Evolutionary conservation across 225 moss, liverwort and hornwort species (phyloP), one percentile per base, ranked within the genome.

Genomic region (Physcomitrium patens): DNA sequence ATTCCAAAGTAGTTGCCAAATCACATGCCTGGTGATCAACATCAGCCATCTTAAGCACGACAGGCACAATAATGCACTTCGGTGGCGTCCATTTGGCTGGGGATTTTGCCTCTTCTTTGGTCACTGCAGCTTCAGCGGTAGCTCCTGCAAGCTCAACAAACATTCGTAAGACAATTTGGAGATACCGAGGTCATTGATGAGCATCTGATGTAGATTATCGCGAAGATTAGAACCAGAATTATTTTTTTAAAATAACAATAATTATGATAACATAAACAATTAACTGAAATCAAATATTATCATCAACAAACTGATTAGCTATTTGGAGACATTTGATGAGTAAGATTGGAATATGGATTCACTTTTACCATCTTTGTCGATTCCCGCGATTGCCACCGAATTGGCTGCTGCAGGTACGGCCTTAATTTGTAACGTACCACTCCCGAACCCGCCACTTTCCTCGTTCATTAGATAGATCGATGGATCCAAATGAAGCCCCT

Each of bases 401-500:
- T 82, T 78, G 13, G 80, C 70, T 50, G 81, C 27, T 57, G 74
- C 63, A 44, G 84, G 65, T 63, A 75, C 60, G 17, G 84, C 80
- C 60, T 77, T 85, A 69, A 71, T 78, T 54, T 85, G 77, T n/a
- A 81, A 18, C 17, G 77, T 63, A 69, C 77, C 77, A 2, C 49
- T 73, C 56, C 80, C 64, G 31, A 77, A 69, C 5, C 81, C 83
- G 58, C 77, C 89, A 63, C 72, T 91, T 63, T 91, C 84, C 78
- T 91, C 79, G 46, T 83, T 86, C 80, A 86, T 78, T 53, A 94
- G 74, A 69, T 94, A 94, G 67, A 94, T 86, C 17, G 93, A 83
- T n/a, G 93, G 93, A 81, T 94, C 93, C 10, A 94, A 81, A 73
- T 94, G 93, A 46, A 85, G 66, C 46, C 93, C 93, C 93, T 94